Conservation (phyloP, 1,284 basidiomycete genomes). For the Trichosporon coremiiforme region DNA sequence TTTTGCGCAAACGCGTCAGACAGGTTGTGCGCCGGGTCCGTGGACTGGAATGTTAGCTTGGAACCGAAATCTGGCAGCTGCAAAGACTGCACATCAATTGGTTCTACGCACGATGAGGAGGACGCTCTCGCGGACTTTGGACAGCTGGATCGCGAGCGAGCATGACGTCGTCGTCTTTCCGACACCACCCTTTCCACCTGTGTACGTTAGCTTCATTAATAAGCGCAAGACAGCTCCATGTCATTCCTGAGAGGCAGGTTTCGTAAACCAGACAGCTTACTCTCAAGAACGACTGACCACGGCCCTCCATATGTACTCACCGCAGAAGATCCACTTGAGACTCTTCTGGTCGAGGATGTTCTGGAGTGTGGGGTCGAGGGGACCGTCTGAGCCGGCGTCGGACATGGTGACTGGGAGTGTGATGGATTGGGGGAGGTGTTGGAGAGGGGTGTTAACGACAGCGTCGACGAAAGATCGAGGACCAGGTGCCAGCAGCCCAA, state of each 20-base stretch:
- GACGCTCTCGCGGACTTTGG: slow-evolving; percentile 82
- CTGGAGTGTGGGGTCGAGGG: slow-evolving; percentile 75
- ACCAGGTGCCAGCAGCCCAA: neutral
- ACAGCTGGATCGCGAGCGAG: slow-evolving; percentile 91
- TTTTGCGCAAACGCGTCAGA: slow-evolving; percentile 99
- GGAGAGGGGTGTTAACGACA: neutral
- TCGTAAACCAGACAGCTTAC: no score
- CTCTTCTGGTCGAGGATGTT: slow-evolving; percentile 85
- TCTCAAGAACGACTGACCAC: no score
- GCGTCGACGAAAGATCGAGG: neutral
- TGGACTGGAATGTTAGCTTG: slow-evolving; percentile 66
- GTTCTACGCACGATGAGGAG: slow-evolving; percentile 76
- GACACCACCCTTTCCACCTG: slow-evolving; percentile 93
- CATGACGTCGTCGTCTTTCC: slow-evolving; percentile 94
- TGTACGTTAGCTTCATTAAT: slow-evolving; percentile 19
- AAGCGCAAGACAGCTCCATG: neutral
- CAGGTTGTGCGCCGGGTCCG: slow-evolving; percentile 97
- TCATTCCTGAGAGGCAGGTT: neutral
- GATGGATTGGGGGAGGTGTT: neutral
- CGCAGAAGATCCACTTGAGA: slow-evolving; percentile 94
- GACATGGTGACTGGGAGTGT: slow-evolving; percentile 21
- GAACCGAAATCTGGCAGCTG: neutral
- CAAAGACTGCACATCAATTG: neutral
- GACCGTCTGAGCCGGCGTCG: slow-evolving; percentile 47
- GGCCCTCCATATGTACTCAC: slow-evolving; percentile 59